Evolutionary conservation across 2,329 filamentous ascomycete species (phyloP), one percentile per base, ranked within the genome.

Genomic region (Scedosporium aurantiacum): DNA sequence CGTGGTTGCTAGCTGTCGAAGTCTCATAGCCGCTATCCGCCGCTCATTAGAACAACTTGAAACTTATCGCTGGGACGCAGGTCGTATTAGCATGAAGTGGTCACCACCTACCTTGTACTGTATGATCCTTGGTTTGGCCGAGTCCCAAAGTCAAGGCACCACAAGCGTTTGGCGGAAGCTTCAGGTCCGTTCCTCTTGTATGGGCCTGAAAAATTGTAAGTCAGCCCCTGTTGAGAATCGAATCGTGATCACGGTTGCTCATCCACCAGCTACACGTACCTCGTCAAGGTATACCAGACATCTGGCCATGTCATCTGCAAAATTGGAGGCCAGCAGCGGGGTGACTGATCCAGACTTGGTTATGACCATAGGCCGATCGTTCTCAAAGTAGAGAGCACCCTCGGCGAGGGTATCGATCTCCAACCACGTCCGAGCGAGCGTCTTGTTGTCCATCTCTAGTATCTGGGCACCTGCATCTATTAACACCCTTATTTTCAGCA

Each of bases 391-490:
- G 0, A 87, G 69, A 0, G 80, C 84, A 0, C 77, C 83, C 1
- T 70, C 69, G 0, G 78, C 77, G 1, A 67, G n/a, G 0, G 41
- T 12, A 52, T 84, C 79, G 1, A 76, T 67, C 0, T 70, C 66
- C 0, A 87, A 67, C 83, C 83, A 86, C 1, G 71, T 69, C 10
- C 70, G 71, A 0, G 75, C 82, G 0, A 87, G 69, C 0, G 70
- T 70, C 1, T 68, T 58, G 65, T 85, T 88, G 63, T 78, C 74
- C 73, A 83, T 81, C 65, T 88, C 85, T 0, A 88, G 68, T 14
- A 88, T 82, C 14, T 83, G 80, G 0, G 86, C 85, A 0, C 86
- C 86, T 0, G 83, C 81, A 67, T 88, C 85, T 0, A 89, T 84
- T 0, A 89, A 71, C 0, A 88, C 74, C 0, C 75, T 73, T 12